Percentiles rank a stretch among this genome's conserved stretches.
phyloP scores from a whole-genome alignment of 441 rosid species.

The Eutrema salsugineum region DNA sequence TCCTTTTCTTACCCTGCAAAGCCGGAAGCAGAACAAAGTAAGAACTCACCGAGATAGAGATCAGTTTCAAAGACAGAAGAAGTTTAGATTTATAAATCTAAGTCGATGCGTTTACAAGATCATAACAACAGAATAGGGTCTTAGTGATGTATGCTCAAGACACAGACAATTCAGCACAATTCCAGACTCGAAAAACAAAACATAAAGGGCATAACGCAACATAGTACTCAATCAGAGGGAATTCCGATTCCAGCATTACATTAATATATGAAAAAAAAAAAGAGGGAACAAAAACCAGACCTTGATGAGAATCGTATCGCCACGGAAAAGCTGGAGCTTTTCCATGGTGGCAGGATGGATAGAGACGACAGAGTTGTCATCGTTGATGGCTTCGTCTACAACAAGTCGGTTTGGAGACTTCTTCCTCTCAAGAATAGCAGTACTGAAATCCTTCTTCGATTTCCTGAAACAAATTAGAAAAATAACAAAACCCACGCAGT shows the following conservation, averaged over 20 bases:
- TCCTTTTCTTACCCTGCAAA: conserved; percentile 63
- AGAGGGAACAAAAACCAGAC: conserved; percentile 32
- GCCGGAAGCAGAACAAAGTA: conserved; percentile 6
- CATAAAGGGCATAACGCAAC: conserved; percentile 9
- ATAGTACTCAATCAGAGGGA: not conserved
- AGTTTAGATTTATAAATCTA: not conserved
- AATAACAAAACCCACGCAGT: conserved; percentile 2
- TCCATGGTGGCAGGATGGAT: conserved; percentile 89
- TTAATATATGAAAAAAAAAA: not conserved
- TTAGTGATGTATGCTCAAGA: not conserved
- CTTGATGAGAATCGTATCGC: conserved; percentile 84
- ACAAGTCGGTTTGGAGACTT: conserved; percentile 80
- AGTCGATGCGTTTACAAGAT: not conserved
- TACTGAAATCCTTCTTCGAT: conserved; percentile 78
- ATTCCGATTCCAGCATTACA: not conserved
- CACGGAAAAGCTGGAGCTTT: conserved; percentile 91
- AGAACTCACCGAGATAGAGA: not conserved
- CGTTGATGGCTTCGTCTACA: conserved; percentile 84
- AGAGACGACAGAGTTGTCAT: conserved; percentile 80
- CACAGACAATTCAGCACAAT: not conserved
- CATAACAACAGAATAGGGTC: not conserved
- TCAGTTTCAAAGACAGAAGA: not conserved
- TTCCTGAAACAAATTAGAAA: conserved; percentile 37
- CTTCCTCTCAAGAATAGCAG: conserved; percentile 89
- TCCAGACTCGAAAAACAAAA: not conserved